These are phyloP conservation scores for Odontarrhena argentea DNA, from an alignment of 345 rosid species.

Conservation along the genomic window DNA sequence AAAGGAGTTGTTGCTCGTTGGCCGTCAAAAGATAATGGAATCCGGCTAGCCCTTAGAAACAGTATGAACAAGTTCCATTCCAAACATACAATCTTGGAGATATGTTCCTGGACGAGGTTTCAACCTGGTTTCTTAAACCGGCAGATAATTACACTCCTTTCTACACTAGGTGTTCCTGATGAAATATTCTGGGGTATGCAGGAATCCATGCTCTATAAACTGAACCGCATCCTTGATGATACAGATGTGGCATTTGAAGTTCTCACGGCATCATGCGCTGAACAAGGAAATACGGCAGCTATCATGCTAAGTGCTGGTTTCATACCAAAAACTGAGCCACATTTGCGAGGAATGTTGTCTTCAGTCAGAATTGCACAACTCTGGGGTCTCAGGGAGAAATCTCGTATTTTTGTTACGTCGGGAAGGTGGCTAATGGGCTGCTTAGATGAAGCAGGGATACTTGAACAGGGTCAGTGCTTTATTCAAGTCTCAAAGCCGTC, in stretches of 20 bases:
- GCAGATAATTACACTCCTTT: conserved; percentile 80
- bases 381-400: conserved; percentile 82
- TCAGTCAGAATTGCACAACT: conserved; percentile 86
- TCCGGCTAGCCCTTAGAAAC: conserved; percentile 61
- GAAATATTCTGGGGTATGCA: conserved; percentile 80
- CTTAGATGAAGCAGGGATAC: conserved; percentile 79
- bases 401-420: conserved; percentile 75
- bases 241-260: conserved; percentile 80
- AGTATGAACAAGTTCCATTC: conserved; percentile 83
- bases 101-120: conserved; percentile 89
- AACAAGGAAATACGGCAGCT: conserved; percentile 76
- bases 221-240: conserved; percentile 67
- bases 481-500: conserved; percentile 80
- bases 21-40: conserved; percentile 67
- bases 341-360: conserved; percentile 80
- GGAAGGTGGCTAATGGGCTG: conserved; percentile 98
- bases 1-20: conserved; percentile 94
- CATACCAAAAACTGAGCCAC: conserved; percentile 74
- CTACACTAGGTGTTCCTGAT: conserved; percentile 64
- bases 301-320: conserved; percentile 94
- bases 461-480: conserved; percentile 88
- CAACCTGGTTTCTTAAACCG: conserved; percentile 93
- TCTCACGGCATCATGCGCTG: conserved; percentile 75
- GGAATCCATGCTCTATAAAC: conserved; percentile 57
- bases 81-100: conserved; percentile 68